Evolutionary conservation across 2,329 filamentous ascomycete species (phyloP).

Genomic region (Xylariaceae sp.): DNA sequence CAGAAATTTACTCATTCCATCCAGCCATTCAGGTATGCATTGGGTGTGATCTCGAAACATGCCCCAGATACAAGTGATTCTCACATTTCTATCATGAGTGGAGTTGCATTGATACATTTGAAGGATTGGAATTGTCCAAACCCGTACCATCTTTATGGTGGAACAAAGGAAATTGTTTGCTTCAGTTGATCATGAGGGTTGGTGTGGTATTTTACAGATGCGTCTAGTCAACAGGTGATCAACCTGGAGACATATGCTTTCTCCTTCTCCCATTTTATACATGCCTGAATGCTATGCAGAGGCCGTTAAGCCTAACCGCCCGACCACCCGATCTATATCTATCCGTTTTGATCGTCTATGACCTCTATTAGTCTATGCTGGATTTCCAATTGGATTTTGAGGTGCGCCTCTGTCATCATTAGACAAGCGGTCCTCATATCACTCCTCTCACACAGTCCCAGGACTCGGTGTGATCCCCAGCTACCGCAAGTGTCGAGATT

Average conservation of each 20-base stretch:
- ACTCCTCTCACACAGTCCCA: slow-evolving; percentile 27
- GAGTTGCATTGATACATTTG: neutral
- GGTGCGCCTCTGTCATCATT: slow-evolving; percentile 17
- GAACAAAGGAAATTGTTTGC: slow-evolving; percentile 4
- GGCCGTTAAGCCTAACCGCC: slow-evolving; percentile 19
- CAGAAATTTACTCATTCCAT: neutral
- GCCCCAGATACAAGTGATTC: neutral
- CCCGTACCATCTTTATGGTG: neutral
- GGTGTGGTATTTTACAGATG: slow-evolving; percentile 22
- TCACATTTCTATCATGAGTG: neutral
- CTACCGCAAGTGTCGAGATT: slow-evolving; percentile 28
- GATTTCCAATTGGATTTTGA: slow-evolving; percentile 29
- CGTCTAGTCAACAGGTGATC: slow-evolving; percentile 10
- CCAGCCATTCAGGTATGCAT: neutral
- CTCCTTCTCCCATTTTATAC: slow-evolving; percentile 30
- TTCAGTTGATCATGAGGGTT: slow-evolving; percentile 20
- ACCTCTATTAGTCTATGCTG: slow-evolving; percentile 35
- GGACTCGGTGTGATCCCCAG: slow-evolving; percentile 28
- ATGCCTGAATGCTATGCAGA: slow-evolving; percentile 31
- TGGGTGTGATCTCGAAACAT: neutral
- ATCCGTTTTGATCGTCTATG: slow-evolving; percentile 25
- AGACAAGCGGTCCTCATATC: slow-evolving; percentile 22
- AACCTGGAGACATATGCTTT: slow-evolving; percentile 13
- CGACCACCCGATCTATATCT: slow-evolving; percentile 21
- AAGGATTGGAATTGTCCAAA: neutral